Conservation (phyloP, 164 flowering plant species). For the Saururus chinensis region DNA sequence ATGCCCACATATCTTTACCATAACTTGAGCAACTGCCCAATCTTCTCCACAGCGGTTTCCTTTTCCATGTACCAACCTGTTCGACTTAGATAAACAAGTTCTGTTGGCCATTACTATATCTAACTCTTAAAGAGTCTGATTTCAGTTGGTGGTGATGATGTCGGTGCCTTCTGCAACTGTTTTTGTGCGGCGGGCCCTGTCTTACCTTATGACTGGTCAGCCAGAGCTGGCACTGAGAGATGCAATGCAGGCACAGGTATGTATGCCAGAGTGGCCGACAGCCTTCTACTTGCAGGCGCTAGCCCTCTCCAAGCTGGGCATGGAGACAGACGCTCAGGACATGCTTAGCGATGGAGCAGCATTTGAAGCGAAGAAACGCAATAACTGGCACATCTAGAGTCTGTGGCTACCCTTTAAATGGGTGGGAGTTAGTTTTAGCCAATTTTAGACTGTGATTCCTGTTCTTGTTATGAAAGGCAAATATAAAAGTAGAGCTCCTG, state of each 20-base stretch:
- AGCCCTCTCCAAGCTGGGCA: constrained; percentile 90
- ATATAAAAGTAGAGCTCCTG: too few relatives aligned
- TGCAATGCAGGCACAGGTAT: constrained; percentile 97
- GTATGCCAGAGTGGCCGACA: constrained; percentile 94
- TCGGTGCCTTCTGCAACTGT: constrained; percentile 83
- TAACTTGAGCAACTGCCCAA: background rate
- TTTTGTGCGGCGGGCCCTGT: constrained; percentile 68
- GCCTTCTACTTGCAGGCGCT: constrained; percentile 97
- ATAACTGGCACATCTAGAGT: constrained; percentile 41
- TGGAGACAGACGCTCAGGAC: constrained; percentile 97
- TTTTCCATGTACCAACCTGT: too few relatives aligned
- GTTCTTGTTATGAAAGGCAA: too few relatives aligned
- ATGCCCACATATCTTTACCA: background rate
- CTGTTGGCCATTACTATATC: background rate
- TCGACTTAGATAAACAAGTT: too few relatives aligned
- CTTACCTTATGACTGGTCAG: constrained; percentile 76
- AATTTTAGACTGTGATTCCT: too few relatives aligned
- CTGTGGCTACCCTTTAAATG: background rate
- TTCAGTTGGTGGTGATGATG: constrained; percentile 82
- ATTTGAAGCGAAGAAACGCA: constrained; percentile 77
- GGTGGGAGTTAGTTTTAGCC: background rate
- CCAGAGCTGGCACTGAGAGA: constrained; percentile 82
- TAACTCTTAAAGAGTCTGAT: background rate
- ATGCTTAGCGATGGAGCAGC: constrained; percentile 94
- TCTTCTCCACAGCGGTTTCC: background rate